A percentile compares a stretch with the other conserved stretches of the same genome.
These are phyloP conservation scores for Thinopyrum elongatum DNA, from an alignment of 176 grass and related monocot genomes.

Conservation along the genomic window DNA sequence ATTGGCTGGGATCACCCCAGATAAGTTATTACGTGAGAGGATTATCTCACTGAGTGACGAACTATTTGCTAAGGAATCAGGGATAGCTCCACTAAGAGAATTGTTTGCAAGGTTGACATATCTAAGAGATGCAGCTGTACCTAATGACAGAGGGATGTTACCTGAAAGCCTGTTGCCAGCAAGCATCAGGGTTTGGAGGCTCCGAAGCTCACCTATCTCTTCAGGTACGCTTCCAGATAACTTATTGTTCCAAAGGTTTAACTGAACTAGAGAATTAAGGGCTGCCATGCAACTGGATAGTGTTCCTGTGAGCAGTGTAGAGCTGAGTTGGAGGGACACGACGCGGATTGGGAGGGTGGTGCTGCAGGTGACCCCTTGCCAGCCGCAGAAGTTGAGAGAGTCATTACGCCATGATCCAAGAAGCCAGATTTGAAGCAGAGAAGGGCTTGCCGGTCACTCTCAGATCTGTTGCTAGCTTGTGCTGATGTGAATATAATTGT, in stretches of 20 bases:
- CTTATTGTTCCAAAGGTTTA: constrained; percentile 35
- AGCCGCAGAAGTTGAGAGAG: constrained; percentile 32
- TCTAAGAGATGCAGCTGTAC: neutral
- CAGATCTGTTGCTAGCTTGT: constrained; percentile 9
- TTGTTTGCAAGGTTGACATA: constrained; percentile 28
- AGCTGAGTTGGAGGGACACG: constrained; percentile 28
- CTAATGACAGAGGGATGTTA: constrained; percentile 30
- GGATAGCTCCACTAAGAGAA: constrained; percentile 17
- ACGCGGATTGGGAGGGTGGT: neutral
- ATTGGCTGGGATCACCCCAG: constrained; percentile 15
- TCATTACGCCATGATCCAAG: constrained; percentile 28
- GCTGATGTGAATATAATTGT: constrained; percentile 3
- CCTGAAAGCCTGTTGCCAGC: neutral
- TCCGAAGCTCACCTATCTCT: neutral
- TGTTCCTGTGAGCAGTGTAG: neutral
- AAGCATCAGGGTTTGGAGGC: constrained; percentile 20
- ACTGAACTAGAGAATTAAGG: constrained; percentile 18
- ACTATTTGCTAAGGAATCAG: neutral
- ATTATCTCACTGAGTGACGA: neutral
- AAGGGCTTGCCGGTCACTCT: constrained; percentile 32
- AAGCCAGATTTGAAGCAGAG: constrained; percentile 45
- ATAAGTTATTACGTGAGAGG: constrained; percentile 19
- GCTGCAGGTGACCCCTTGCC: constrained; percentile 45
- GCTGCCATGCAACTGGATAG: constrained; percentile 15
- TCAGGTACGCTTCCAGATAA: constrained; percentile 36